Evolutionary conservation across 2,329 filamentous ascomycete species (phyloP), one percentile per base, ranked within the genome.

Genomic region (Monosporascus sp.): DNA sequence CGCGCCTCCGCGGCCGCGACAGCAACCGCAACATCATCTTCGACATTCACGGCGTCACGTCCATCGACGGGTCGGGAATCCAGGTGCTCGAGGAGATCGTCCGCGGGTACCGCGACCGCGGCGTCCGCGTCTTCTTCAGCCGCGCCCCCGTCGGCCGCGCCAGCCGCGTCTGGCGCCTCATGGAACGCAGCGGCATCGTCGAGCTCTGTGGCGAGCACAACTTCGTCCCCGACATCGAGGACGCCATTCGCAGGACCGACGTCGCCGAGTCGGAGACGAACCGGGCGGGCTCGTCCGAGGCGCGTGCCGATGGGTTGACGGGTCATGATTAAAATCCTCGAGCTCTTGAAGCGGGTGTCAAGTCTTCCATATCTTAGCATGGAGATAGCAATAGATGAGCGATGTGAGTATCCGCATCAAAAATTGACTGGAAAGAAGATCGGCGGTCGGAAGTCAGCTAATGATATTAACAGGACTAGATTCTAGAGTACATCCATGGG

Each of bases 11-110:
- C 5, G 76, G 80, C 25, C 81, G 84, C n/a, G 87, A 93, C 55
- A 85, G 89, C 63, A 97, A 97, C 68, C 83, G 85, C 61, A 97
- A 96, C 65, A 79, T 99, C 69, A 91, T 99, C 57, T 97, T 99
- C 64, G 94, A 99, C 67, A 91, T 97, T 7, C 93, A 97, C 62
- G 94, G 94, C n/a, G 94, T 99, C 3, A 96, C 92, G 0, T 88
- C 88, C 27, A 85, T 99, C 62, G 94, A 99, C 67, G 94, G 91
- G 6, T 96, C 91, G 0, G 94, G 93, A 1, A 88, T 90, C 0
- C 94, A 97, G 71, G 93, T 97, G 0, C 76, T 99, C 3, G 81
- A 83, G 47, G 94, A 97, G 71, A 97, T 97, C 60, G 90, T 99
- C 17, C 76, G 84, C 47, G 80, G 77, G 31, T 97, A 97, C 68